Evolutionary conservation across 164 flowering plant genomes (phyloP), one percentile per base, ranked within the genome.

Genomic region (Buxus sempervirens): DNA sequence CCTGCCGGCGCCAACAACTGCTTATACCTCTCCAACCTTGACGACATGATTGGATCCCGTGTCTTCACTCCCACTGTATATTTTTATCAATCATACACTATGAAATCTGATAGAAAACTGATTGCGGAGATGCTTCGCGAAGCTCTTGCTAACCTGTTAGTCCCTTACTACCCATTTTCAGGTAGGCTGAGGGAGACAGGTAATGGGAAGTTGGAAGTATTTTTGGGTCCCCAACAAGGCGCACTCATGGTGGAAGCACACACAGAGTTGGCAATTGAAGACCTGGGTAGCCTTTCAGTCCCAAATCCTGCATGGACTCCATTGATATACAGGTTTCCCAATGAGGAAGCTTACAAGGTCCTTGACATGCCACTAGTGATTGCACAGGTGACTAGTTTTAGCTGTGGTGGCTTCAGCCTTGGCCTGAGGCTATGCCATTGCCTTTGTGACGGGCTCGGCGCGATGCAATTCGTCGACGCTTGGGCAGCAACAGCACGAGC

Each of bases 11-110:
- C 67, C 3, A 84, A 79, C 13, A 80, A 85, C 67, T 72, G 62
- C 56, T 87, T 93, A n/a, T 91, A 91, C 80, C 94, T 90, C 59
- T 91, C 98, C 0, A 93, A 93, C 79, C 90, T 93, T 20, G 96
- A 94, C 51, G 90, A 90, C 78, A 80, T 90, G 66, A 69, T 91
- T 0, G 97, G 97, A 55, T 76, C 88, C 0, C 90, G 95, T 0
- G 90, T 88, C 57, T 90, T 91, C 76, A 93, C 98, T 24, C 98
- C 96, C 0, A 88, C 97, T 0, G 74, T 94, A 1, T 90, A 91
- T 49, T 91, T 91, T 61, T 91, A 81, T 60, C 69, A 38, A 49
- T 68, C 83, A 10, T 63, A 62, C 5, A 21, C 25, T 38, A 13
- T 22, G 1, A 18, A 24, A 24, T 20, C 67, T 10, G 12, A 24